Percentiles rank a stretch among this genome's conserved stretches.
These are phyloP conservation scores for Ophiostoma sp. DNA, from an alignment of 2,329 filamentous ascomycete genomes.

Conservation along the genomic window DNA sequence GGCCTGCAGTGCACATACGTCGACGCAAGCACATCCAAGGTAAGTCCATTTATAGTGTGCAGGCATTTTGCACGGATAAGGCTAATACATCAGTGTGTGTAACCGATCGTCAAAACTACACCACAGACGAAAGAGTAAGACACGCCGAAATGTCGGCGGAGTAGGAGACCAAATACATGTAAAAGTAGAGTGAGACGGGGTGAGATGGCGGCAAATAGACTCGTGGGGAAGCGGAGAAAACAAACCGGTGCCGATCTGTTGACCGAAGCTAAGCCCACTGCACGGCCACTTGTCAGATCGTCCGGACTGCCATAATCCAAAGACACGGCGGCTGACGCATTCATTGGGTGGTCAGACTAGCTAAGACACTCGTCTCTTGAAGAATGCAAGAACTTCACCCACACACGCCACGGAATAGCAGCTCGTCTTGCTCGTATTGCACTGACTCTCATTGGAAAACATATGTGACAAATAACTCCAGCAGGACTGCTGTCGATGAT, in stretches of 20 bases:
- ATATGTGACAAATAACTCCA: background rate
- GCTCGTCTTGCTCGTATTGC: background rate
- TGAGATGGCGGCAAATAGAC: background rate
- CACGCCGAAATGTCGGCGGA: background rate
- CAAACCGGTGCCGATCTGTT: background rate
- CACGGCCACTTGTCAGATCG: too few relatives aligned
- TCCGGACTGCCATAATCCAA: too few relatives aligned
- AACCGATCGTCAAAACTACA: background rate
- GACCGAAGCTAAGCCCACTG: background rate
- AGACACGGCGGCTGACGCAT: background rate
- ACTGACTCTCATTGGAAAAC: background rate
- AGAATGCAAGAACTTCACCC: background rate
- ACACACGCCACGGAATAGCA: background rate
- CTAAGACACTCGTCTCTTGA: background rate
- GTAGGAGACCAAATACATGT: background rate
- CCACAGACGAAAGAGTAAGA: background rate
- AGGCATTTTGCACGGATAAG: too few relatives aligned
- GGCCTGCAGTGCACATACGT: slow-evolving; percentile 20
- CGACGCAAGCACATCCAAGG: slow-evolving; percentile 6
- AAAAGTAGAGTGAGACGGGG: background rate
- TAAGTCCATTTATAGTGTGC: background rate
- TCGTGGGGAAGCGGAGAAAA: background rate
- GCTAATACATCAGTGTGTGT: background rate
- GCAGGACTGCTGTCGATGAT: too few relatives aligned
- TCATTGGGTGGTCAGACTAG: background rate